Percentiles rank a stretch among this genome's conserved stretches.
Evolutionary conservation across 257 asterid genomes (phyloP).

Genomic region (Solanum raphanifolium): DNA sequence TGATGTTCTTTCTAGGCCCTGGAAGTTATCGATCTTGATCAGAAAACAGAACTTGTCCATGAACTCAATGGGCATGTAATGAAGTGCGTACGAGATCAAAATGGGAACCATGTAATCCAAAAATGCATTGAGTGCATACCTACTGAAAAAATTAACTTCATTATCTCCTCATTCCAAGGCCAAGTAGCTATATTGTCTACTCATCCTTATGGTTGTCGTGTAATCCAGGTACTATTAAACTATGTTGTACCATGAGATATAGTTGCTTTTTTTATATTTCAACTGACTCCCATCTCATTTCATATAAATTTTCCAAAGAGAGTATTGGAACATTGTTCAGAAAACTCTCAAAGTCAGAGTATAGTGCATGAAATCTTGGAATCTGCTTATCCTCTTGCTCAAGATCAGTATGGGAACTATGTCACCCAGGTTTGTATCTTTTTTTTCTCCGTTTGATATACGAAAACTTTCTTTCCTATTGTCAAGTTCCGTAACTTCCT

Average conservation of each 20-base stretch:
- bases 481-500: background rate
- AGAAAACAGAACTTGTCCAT: slow-evolving; percentile 50
- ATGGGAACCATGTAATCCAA: slow-evolving; percentile 90
- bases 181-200: slow-evolving; percentile 74
- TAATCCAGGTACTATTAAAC: slow-evolving; percentile 59
- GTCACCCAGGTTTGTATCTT: slow-evolving; percentile 59
- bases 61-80: slow-evolving; percentile 83
- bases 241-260: background rate
- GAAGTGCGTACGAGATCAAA: slow-evolving; percentile 85
- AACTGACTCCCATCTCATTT: background rate
- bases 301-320: slow-evolving; percentile 38
- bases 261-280: background rate
- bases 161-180: slow-evolving; percentile 63
- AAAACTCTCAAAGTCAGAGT: slow-evolving; percentile 44
- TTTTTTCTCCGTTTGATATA: background rate
- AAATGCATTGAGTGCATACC: slow-evolving; percentile 80
- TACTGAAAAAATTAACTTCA: slow-evolving; percentile 46
- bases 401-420: slow-evolving; percentile 84
- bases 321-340: slow-evolving; percentile 76
- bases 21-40: slow-evolving; percentile 71
- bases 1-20: slow-evolving; percentile 46
- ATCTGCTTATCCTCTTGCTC: slow-evolving; percentile 67
- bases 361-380: slow-evolving; percentile 84
- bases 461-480: background rate
- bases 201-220: slow-evolving; percentile 97